Evolutionary conservation across 108 stramenopile genomes (phyloP), one percentile per base, ranked within the genome.

Genomic region (Skeletonema menzelii): DNA sequence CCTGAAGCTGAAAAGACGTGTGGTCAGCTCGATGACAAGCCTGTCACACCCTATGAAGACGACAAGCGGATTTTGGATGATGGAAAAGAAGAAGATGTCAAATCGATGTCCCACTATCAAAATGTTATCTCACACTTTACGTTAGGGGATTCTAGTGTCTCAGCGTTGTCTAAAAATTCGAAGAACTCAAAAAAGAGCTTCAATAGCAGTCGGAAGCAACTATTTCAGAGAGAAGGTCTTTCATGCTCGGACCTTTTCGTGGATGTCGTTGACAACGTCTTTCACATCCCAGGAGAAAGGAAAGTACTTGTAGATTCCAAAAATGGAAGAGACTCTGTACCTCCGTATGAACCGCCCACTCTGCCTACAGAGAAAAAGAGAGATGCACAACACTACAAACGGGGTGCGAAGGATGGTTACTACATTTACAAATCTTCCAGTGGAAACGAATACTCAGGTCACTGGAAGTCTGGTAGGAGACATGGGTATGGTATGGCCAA

Each of bases 381-480:
- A 44, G 57, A 46, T 44, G 63, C 53, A 13, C 80, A 73, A 1
- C 27, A 53, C 5, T 81, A 59, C 27, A 69, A 64, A 57, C 73
- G 74, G 62, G 80, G 73, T 24, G 10, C 27, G 5, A 68, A 68
- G 34, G 80, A 74, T 62, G 79, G 80, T 17, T 74, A 60, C 27
- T 81, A 70, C 69, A 56, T 56, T 5, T 81, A 81, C 57, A 64
- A 31, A 56, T 74, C 73, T 20, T 72, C 70, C 8, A 56, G 66
- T 6, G 80, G 80, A 46, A 81, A 71, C 28, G 42, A 72, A 38
- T 79, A 79, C 42, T 27, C 58, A 8, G 80, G 80, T 6, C 30
- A 74, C 59, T 81, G 73, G 69, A 69, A 70, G 32, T 47, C 56
- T 60, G 80, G 80, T 40, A 74, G 57, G 24, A 56, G 80, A 28